These are phyloP conservation scores for Pachyrhizus erosus DNA, from an alignment of 306 rosid genomes.

Conservation along the genomic window DNA sequence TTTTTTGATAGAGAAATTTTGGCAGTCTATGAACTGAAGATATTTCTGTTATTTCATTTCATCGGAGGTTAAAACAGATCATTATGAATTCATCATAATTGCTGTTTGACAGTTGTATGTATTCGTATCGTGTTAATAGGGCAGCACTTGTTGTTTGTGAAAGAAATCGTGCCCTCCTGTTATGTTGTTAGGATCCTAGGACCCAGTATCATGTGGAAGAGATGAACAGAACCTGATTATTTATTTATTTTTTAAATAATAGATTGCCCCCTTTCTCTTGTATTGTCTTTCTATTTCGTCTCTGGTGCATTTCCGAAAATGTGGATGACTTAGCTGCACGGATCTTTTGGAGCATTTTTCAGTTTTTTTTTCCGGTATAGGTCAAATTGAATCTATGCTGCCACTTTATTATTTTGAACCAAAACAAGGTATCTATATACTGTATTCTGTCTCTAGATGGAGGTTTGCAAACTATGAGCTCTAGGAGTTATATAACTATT, in stretches of 20 bases:
- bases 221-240: conserved; percentile 12
- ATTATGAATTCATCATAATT: conserved; percentile 31
- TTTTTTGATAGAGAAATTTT: conserved; percentile 46
- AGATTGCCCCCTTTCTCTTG: neutral
- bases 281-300: neutral
- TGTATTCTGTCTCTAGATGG: neutral
- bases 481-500: too few species aligned
- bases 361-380: too few species aligned
- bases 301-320: neutral
- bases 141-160: neutral
- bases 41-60: conserved; percentile 41
- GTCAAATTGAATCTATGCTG: neutral
- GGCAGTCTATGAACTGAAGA: conserved; percentile 44
- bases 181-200: conserved; percentile 38
- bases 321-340: neutral
- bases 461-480: neutral
- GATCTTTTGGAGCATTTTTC: neutral
- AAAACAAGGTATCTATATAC: neutral
- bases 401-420: neutral
- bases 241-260: conserved; percentile 30
- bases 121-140: conserved; percentile 21
- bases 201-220: conserved; percentile 36
- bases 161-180: conserved; percentile 32
- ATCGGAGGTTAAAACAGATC: conserved; percentile 23
- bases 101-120: conserved; percentile 21